These are phyloP conservation scores for Aureobasidium zeae DNA, from an alignment of 2,329 filamentous ascomycete genomes.

Conservation along the genomic window DNA sequence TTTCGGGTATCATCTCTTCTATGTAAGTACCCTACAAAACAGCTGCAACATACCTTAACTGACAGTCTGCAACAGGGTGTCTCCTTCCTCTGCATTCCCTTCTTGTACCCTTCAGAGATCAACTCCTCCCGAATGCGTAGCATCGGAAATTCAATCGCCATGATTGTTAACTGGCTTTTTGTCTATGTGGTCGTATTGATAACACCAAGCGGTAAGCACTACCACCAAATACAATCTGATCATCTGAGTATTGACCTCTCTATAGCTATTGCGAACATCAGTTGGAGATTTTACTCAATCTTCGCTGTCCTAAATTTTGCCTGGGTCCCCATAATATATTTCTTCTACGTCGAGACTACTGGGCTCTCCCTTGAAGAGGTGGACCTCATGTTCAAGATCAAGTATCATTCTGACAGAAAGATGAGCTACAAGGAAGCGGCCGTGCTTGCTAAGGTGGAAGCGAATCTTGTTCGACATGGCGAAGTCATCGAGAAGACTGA, in stretches of 20 bases:
- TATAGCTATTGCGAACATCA: constrained; percentile 44
- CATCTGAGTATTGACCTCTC: neutral
- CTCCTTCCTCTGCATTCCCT: constrained; percentile 18
- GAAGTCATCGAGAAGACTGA: neutral
- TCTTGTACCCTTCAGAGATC: constrained; percentile 19
- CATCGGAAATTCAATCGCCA: constrained; percentile 17
- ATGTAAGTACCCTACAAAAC: constrained; percentile 14
- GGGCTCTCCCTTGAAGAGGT: constrained; percentile 15
- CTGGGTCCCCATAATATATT: constrained; percentile 37
- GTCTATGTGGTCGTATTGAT: constrained; percentile 18
- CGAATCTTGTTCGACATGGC: neutral
- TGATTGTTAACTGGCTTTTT: constrained; percentile 18
- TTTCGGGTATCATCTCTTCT: constrained; percentile 19
- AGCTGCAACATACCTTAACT: neutral
- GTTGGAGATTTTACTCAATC: constrained; percentile 44
- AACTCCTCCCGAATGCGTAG: constrained; percentile 17
- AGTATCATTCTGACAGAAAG: neutral
- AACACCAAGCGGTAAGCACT: constrained; percentile 17
- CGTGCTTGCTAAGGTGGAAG: neutral
- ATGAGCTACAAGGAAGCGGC: constrained; percentile 2
- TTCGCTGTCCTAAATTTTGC: constrained; percentile 41
- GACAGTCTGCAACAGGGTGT: constrained; percentile 5
- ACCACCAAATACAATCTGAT: no score
- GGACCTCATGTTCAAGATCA: constrained; percentile 9
- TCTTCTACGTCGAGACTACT: constrained; percentile 36